phyloP scores from a whole-genome alignment of 2,329 filamentous ascomycete species.

The Pseudogymnoascus sp. region DNA sequence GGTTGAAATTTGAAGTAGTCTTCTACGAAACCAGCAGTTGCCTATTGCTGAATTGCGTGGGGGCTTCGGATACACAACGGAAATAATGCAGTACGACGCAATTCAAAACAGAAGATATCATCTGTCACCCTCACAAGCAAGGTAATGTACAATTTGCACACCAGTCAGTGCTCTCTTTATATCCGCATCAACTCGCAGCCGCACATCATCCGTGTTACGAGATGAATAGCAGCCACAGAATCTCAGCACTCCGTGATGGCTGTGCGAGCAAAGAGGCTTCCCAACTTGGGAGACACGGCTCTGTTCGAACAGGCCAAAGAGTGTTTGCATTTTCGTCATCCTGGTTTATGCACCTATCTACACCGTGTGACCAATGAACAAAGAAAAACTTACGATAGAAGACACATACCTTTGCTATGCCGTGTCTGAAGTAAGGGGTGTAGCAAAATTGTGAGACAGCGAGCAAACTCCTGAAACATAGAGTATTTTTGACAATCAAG shows the following conservation, averaged over 20 bases:
- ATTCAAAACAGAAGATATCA: not conserved
- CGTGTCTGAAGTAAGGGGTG: not conserved
- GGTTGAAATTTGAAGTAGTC: not conserved
- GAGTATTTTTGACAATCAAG: constrained; percentile 3
- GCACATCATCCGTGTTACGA: not conserved
- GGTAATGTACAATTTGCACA: not conserved
- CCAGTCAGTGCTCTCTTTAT: constrained; percentile 9
- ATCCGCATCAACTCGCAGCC: not conserved
- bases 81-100: not conserved
- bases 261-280: not conserved
- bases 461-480: not conserved
- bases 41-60: not conserved
- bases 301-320: not conserved
- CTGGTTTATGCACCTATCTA: not conserved
- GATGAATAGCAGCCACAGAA: not conserved
- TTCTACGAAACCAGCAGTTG: not conserved
- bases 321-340: constrained; percentile 1
- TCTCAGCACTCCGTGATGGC: not conserved
- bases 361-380: not conserved
- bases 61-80: not conserved
- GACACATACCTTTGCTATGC: not conserved
- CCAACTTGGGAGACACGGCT: constrained; percentile 6
- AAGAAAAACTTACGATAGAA: not conserved
- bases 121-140: not conserved
- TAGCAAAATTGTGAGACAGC: not conserved